A percentile compares a stretch with the other conserved stretches of the same genome.
phyloP scores from a whole-genome alignment of 2,329 filamentous ascomycete species.

The Cylindrodendrum hubeiense region DNA sequence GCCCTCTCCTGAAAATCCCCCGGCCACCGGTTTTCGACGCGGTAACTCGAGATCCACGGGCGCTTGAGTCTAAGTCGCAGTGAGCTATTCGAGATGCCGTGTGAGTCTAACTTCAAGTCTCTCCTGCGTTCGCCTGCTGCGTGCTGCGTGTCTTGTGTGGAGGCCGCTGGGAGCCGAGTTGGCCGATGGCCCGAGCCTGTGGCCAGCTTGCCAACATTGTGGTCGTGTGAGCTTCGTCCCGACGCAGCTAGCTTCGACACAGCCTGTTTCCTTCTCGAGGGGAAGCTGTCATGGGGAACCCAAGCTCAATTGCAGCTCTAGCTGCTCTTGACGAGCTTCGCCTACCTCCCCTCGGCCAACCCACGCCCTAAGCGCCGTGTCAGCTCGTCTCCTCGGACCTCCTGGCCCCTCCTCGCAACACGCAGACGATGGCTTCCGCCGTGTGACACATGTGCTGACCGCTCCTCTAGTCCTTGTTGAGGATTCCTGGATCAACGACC shows the following conservation, averaged over 20 bases:
- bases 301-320: slow-evolving; percentile 40
- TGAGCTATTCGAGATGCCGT: slow-evolving; percentile 52
- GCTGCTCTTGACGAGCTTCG: slow-evolving; percentile 21
- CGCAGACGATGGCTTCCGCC: background rate
- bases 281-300: slow-evolving; percentile 14
- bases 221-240: slow-evolving; percentile 22
- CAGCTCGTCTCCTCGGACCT: slow-evolving; percentile 15
- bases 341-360: slow-evolving; percentile 4
- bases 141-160: background rate
- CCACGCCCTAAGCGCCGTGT: slow-evolving; percentile 12
- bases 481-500: slow-evolving; percentile 55
- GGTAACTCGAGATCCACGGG: slow-evolving; percentile 34
- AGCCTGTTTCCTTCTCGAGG: slow-evolving; percentile 10
- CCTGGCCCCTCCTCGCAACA: slow-evolving; percentile 16
- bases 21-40: slow-evolving; percentile 34
- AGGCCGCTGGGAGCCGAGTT: slow-evolving; percentile 9
- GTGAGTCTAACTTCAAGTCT: slow-evolving; percentile 45
- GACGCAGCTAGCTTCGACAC: slow-evolving; percentile 19
- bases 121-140: background rate
- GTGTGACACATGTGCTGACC: slow-evolving; percentile 36
- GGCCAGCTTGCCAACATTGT: slow-evolving; percentile 26
- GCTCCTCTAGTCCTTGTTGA: slow-evolving; percentile 50
- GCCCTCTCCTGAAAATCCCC: slow-evolving; percentile 20
- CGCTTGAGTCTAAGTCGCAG: slow-evolving; percentile 25
- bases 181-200: slow-evolving; percentile 8